Conservation (phyloP, 2,329 filamentous ascomycete genomes). For the Trichoderma pleuroti region DNA sequence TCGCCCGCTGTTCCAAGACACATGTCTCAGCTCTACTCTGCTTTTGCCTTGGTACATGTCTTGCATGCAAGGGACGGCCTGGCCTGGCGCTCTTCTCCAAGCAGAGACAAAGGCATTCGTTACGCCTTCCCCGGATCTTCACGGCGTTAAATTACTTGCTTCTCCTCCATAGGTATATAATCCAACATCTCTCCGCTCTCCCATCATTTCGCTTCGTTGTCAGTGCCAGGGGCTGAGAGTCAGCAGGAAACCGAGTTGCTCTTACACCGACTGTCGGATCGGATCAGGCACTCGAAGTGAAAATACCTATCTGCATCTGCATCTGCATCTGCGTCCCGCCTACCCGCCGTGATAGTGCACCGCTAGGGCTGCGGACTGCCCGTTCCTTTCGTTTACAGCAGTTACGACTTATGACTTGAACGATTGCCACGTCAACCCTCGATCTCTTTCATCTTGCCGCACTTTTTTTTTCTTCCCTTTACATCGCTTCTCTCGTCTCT, state of each 20-base stretch:
- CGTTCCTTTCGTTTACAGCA: neutral
- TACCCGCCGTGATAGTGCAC: neutral
- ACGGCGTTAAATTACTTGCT: neutral
- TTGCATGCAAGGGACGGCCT: neutral
- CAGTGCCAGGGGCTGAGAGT: neutral
- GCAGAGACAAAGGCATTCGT: neutral
- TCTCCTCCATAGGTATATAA: neutral
- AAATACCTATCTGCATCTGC: neutral
- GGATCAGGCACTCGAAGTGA: neutral
- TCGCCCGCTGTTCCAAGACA: neutral
- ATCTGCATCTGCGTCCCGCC: constrained; percentile 13
- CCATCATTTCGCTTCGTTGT: neutral
- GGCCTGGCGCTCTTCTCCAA: neutral
- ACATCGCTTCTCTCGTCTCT: neutral
- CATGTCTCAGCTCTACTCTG: constrained; percentile 7
- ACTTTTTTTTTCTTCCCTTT: neutral
- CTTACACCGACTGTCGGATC: constrained; percentile 8
- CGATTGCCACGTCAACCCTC: constrained; percentile 1
- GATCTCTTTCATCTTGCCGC: neutral
- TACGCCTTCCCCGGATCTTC: neutral
- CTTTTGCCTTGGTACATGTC: neutral
- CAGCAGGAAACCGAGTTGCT: neutral
- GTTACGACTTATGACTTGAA: constrained; percentile 15
- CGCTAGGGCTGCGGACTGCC: constrained; percentile 3
- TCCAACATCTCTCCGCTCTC: too few relatives aligned